Evolutionary conservation across 176 grass and related monocot species (phyloP).

Genomic region (Juncus inflexus): DNA sequence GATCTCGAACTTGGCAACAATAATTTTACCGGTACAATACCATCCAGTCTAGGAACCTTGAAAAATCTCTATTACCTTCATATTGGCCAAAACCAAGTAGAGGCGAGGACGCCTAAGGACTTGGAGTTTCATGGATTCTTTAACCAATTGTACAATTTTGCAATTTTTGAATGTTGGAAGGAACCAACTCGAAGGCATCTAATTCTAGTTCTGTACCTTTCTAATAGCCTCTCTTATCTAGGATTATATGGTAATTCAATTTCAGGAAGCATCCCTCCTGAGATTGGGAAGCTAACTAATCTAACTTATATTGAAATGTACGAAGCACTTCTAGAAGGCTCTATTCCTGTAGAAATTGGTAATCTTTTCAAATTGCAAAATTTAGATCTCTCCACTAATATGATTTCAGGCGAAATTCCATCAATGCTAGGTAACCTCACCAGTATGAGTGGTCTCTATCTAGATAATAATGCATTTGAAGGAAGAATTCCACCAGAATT

Average conservation of each 20-base stretch:
- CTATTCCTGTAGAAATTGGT: constrained; percentile 27
- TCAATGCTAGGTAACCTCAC: constrained; percentile 11
- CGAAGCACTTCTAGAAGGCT: constrained; percentile 11
- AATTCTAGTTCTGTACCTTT: constrained; percentile 28
- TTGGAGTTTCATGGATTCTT: constrained; percentile 29
- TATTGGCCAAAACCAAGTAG: constrained; percentile 1
- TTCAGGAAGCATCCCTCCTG: constrained; percentile 18
- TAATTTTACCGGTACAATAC: constrained; percentile 14
- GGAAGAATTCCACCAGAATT: neutral
- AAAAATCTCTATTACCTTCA: constrained; percentile 1
- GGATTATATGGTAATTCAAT: constrained; percentile 10
- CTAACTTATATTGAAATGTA: neutral
- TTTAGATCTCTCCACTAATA: constrained; percentile 20
- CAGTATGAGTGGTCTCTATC: neutral
- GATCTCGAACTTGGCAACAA: constrained; percentile 11
- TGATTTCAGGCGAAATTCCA: constrained; percentile 32
- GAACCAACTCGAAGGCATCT: constrained; percentile 26
- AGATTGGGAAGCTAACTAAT: constrained; percentile 14
- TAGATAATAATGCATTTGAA: constrained; percentile 9
- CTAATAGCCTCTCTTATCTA: neutral
- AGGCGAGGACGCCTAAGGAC: constrained; percentile 15
- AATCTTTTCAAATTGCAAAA: constrained; percentile 1
- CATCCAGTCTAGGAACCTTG: constrained; percentile 9
- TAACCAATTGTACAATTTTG: constrained; percentile 24
- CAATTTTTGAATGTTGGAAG: neutral